Conservation (phyloP, 495 filamentous ascomycete genomes). For the Penicillium coffeae region DNA sequence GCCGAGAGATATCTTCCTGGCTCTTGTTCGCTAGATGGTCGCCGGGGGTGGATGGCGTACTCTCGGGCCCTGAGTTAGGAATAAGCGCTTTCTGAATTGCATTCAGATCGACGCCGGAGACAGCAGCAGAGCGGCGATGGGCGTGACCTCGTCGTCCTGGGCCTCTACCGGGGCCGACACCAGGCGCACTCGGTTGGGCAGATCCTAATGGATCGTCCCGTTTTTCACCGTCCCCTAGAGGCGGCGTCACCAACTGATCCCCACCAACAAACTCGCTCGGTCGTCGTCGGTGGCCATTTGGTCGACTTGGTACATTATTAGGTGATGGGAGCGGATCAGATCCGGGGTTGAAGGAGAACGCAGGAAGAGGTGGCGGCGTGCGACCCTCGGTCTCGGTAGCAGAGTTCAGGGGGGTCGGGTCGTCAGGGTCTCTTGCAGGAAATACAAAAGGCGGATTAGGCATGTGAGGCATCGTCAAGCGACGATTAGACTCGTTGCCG, state of each 20-base stretch:
- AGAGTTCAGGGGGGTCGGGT: slow-evolving; percentile 7
- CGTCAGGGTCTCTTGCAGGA: slow-evolving; percentile 46
- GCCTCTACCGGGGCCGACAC: slow-evolving; percentile 42
- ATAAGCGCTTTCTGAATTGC: slow-evolving; percentile 60
- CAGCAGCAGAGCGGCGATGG: slow-evolving; percentile 80
- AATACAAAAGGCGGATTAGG: slow-evolving; percentile 74
- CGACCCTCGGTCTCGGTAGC: slow-evolving; percentile 11
- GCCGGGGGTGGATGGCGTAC: slow-evolving; percentile 67
- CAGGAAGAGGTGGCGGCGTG: slow-evolving; percentile 49
- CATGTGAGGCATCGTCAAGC: slow-evolving; percentile 43
- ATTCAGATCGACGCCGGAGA: slow-evolving; percentile 79
- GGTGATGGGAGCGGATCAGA: slow-evolving; percentile 24
- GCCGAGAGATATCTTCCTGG: slow-evolving; percentile 29
- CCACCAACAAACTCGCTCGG: slow-evolving; percentile 78
- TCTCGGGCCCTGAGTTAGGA: slow-evolving; percentile 48
- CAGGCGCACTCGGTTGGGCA: slow-evolving; percentile 46
- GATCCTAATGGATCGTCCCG: slow-evolving; percentile 48
- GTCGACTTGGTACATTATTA: slow-evolving; percentile 24
- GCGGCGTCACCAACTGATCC: slow-evolving; percentile 57
- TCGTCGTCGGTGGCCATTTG: slow-evolving; percentile 62
- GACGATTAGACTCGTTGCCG: slow-evolving; percentile 20
- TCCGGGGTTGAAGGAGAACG: slow-evolving; percentile 64
- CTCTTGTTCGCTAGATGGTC: slow-evolving; percentile 29
- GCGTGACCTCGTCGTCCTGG: slow-evolving; percentile 66
- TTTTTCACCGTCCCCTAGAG: slow-evolving; percentile 61